Percentiles rank a stretch among this genome's conserved stretches.
Evolutionary conservation across 345 rosid species (phyloP).

Genomic region (Hibiscus mutabilis): DNA sequence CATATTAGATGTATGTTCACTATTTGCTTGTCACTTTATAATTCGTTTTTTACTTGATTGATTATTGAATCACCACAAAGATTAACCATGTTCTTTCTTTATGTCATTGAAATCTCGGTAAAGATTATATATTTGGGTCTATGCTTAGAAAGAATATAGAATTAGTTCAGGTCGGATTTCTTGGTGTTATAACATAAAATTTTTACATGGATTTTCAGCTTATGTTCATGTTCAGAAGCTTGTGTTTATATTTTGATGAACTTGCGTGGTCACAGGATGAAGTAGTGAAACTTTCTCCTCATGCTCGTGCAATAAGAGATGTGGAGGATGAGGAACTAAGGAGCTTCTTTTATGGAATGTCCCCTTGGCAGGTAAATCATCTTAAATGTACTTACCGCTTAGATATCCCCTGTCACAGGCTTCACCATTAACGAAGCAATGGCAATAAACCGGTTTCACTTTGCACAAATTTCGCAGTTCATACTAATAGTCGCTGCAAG

Average conservation of each 20-base stretch:
- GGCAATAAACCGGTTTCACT: slow-evolving; percentile 4
- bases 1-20: slow-evolving; percentile 62
- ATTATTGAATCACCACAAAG: neutral
- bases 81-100: neutral
- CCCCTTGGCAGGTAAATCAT: slow-evolving; percentile 77
- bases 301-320: slow-evolving; percentile 94
- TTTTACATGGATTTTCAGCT: neutral
- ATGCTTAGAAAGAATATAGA: neutral
- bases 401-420: neutral
- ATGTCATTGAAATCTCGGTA: neutral
- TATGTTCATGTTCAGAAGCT: neutral
- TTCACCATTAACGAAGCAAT: neutral
- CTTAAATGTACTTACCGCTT: neutral
- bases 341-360: slow-evolving; percentile 97
- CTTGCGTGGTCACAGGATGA: slow-evolving; percentile 59
- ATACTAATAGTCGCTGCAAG: slow-evolving; percentile 79
- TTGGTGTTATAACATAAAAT: neutral
- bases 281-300: slow-evolving; percentile 90
- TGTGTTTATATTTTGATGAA: slow-evolving; percentile 7
- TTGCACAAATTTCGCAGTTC: slow-evolving; percentile 41
- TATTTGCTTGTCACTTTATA: neutral
- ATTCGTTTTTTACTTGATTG: neutral
- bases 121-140: neutral
- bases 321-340: slow-evolving; percentile 98
- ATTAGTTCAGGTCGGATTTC: neutral